Base-by-base conservation (phyloP, 345 rosid species). In the Mallotus nudiflorus region DNA sequence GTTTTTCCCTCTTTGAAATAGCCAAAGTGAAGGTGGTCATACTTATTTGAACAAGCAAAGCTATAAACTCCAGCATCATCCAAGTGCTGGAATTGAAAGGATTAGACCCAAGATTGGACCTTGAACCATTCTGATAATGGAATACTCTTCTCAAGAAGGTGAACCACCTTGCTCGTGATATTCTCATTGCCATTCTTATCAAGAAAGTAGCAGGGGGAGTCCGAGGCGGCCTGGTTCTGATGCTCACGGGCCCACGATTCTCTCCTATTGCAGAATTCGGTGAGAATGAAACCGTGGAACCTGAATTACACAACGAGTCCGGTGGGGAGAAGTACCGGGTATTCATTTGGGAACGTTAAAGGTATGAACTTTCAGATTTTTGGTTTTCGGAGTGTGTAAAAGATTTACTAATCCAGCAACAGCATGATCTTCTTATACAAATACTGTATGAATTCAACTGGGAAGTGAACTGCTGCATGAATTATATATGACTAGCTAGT, bases 151-250 rank as follows among this genome's bases (percentile, higher is more conserved):
- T 92, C 67, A 88, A 80, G 88, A 96, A 92, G 46, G 77, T 80
- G 67, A 92, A 96, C 98, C 98, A 92, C 75, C 98, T 87, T 20
- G 98, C 90, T 82, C 99, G 89, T 13, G 96, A 96, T 24, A 92
- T 74, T 80, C 87, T 91, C 90, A 89, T 82, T 35, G 94, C 99
- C 25, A 67, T 67, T 75, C 95, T 84, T 40, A 92, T 62, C 76
- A 83, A 75, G 60, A 84, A 81, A 4, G 93, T 81, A 12, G 90
- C 72, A 55, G 80, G 70, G 0, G 77, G 62, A 27, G 77, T 29
- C 9, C 80, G 82, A 12, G 86, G 57, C 72, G 88, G 57, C 82
- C 98, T 88, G 33, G 56, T 83, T 69, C 87, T 78, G 48, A 66
- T 63, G 52, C 70, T 67, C 27, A 65, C 62, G 46, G 59, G 62